Percentiles rank a stretch among this genome's conserved stretches.
phyloP scores from a whole-genome alignment of 768 basidiomycete genomes.

The Tylopilus sp. region DNA sequence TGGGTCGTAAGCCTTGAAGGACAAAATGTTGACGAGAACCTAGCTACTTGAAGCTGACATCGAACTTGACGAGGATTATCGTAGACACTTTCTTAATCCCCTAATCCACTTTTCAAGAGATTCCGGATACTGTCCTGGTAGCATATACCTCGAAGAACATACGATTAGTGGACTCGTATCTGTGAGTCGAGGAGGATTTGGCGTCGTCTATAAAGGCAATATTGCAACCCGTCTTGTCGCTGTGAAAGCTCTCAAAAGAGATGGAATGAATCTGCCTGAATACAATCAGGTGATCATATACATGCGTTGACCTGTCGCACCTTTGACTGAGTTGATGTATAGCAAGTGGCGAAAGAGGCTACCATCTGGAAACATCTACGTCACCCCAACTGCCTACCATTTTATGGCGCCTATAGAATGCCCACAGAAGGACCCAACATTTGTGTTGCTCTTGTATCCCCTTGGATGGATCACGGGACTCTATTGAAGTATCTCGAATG shows the following conservation, averaged over 20 bases:
- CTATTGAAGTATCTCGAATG: slow-evolving; percentile 28
- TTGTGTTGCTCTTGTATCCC: slow-evolving; percentile 33
- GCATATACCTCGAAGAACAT: slow-evolving; percentile 7
- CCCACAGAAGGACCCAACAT: slow-evolving; percentile 15
- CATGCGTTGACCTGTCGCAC: neutral
- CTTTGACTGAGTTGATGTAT: neutral
- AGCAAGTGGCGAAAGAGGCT: slow-evolving; percentile 32
- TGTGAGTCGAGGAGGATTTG: slow-evolving; percentile 20
- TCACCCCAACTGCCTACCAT: slow-evolving; percentile 35
- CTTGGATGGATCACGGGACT: slow-evolving; percentile 37
- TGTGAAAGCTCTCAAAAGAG: slow-evolving; percentile 19
- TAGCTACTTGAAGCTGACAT: slow-evolving; percentile 22
- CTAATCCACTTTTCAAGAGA: slow-evolving; percentile 20
- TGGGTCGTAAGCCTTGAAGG: neutral
- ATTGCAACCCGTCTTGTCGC: slow-evolving; percentile 24
- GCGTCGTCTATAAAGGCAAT: slow-evolving; percentile 18
- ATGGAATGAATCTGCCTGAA: neutral
- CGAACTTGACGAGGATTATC: slow-evolving; percentile 16
- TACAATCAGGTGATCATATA: slow-evolving; percentile 19
- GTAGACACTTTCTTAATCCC: slow-evolving; percentile 14
- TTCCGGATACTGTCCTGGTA: slow-evolving; percentile 18
- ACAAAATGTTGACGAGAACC: neutral
- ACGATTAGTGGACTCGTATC: slow-evolving; percentile 5
- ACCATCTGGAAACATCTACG: slow-evolving; percentile 33
- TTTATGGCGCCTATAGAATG: slow-evolving; percentile 30